phyloP scores from a whole-genome alignment of 176 grass and related monocot genomes.

The Zoysia japonica region DNA sequence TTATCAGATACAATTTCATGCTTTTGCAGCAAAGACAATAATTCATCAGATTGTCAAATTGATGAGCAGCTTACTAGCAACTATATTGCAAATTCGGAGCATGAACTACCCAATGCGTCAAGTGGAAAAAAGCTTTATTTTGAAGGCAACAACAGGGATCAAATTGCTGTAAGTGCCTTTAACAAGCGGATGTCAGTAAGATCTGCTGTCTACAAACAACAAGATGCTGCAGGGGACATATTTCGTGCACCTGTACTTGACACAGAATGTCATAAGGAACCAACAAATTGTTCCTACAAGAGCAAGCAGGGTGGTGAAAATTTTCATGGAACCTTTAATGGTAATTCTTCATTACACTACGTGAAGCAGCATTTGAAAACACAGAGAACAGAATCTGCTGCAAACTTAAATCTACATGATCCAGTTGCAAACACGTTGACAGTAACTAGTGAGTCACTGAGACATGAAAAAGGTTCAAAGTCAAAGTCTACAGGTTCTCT shows the following conservation, averaged over 20 bases:
- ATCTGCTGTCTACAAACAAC: slow-evolving; percentile 15
- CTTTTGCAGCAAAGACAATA: slow-evolving; percentile 43
- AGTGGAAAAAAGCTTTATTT: background rate
- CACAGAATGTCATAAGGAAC: slow-evolving; percentile 25
- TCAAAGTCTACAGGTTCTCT: slow-evolving; percentile 34
- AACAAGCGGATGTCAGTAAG: slow-evolving; percentile 29
- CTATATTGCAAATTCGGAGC: slow-evolving; percentile 37
- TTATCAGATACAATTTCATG: slow-evolving; percentile 37
- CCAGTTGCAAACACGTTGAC: slow-evolving; percentile 1
- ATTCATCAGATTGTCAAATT: slow-evolving; percentile 37
- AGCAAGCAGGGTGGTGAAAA: slow-evolving; percentile 28
- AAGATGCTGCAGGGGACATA: background rate
- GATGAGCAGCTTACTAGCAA: slow-evolving; percentile 32
- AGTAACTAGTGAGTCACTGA: slow-evolving; percentile 13
- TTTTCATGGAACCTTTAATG: slow-evolving; percentile 19
- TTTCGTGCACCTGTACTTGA: slow-evolving; percentile 8
- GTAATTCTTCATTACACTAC: slow-evolving; percentile 7
- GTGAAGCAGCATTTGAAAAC: slow-evolving; percentile 19
- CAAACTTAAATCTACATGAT: slow-evolving; percentile 30
- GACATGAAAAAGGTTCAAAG: slow-evolving; percentile 17
- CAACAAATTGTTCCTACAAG: slow-evolving; percentile 15
- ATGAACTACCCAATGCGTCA: slow-evolving; percentile 17
- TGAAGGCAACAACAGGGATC: slow-evolving; percentile 21
- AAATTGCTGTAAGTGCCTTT: slow-evolving; percentile 8
- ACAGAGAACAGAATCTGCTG: slow-evolving; percentile 40